phyloP scores from a whole-genome alignment of 1,139 yeast species.

The Blastobotrys raffinosifermentans region DNA sequence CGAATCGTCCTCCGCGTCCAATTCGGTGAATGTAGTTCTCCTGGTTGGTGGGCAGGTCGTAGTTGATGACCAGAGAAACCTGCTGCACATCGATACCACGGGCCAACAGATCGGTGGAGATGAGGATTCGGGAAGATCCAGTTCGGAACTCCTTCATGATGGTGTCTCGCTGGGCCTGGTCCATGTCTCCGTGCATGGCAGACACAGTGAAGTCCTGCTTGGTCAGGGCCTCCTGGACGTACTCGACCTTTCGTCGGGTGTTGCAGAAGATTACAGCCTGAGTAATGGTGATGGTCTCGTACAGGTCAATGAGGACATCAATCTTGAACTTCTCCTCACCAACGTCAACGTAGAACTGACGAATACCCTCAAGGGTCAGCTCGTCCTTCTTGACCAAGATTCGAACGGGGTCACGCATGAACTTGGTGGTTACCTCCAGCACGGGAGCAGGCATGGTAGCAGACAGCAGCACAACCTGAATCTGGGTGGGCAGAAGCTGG shows the following conservation, averaged over 20 bases:
- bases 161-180: conserved; percentile 82
- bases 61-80: conserved; percentile 89
- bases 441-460: conserved; percentile 89
- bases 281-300: conserved; percentile 89
- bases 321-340: conserved; percentile 95
- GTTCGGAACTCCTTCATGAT: conserved; percentile 73
- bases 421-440: conserved; percentile 75
- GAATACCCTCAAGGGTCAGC: conserved; percentile 81
- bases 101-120: conserved; percentile 97
- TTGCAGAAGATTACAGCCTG: conserved; percentile 97
- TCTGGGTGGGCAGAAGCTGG: conserved; percentile 67
- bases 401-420: conserved; percentile 86
- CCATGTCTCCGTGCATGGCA: conserved; percentile 97
- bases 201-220: conserved; percentile 83
- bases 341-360: conserved; percentile 79
- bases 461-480: conserved; percentile 90
- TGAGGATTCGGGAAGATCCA: conserved; percentile 63
- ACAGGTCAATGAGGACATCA: conserved; percentile 86
- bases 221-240: conserved; percentile 74
- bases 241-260: conserved; percentile 85
- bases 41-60: conserved; percentile 77
- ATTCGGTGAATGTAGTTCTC: conserved; percentile 93
- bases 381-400: conserved; percentile 89
- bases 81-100: conserved; percentile 97
- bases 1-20: conserved; percentile 93